A percentile compares a stretch with the other conserved stretches of the same genome.
These are phyloP conservation scores for Pouteria campechiana DNA, from an alignment of 179 eudicot genomes.

Conservation along the genomic window DNA sequence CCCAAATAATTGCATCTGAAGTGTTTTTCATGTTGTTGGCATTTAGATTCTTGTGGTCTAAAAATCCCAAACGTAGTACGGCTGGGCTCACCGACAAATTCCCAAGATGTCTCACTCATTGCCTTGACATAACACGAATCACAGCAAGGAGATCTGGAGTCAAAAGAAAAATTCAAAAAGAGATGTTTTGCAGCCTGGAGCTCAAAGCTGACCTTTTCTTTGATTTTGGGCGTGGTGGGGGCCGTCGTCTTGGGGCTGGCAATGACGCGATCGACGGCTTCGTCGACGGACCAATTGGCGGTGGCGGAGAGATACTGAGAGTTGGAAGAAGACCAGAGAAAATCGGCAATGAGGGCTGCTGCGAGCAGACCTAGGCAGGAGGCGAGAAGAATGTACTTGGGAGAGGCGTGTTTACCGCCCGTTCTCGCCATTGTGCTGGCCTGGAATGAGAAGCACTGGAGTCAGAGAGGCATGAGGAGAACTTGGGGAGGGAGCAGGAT, in stretches of 20 bases:
- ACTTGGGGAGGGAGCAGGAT: constrained; percentile 1
- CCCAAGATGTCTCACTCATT: too few species aligned
- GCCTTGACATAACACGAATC: too few species aligned
- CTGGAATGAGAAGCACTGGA: not conserved
- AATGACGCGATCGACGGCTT: not conserved
- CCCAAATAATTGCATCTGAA: too few species aligned
- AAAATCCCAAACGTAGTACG: too few species aligned
- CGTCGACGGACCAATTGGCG: not conserved
- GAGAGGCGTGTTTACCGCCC: constrained; percentile 22
- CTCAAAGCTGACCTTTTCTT: not conserved
- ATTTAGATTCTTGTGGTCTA: too few species aligned
- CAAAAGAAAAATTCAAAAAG: not conserved
- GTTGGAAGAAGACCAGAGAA: constrained; percentile 80
- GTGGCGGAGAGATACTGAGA: not conserved
- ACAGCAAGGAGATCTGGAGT: not conserved
- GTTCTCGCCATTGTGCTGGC: constrained; percentile 13
- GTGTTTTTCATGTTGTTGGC: too few species aligned
- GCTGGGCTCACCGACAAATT: too few species aligned
- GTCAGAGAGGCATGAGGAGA: not conserved
- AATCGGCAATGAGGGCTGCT: constrained; percentile 42
- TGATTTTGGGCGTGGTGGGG: not conserved
- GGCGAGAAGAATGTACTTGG: constrained; percentile 21
- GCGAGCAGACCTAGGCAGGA: constrained; percentile 37
- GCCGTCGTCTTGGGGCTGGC: not conserved
- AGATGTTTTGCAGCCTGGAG: not conserved